These are phyloP conservation scores for Clonostachys solani DNA, from an alignment of 2,329 filamentous ascomycete genomes.

Conservation along the genomic window DNA sequence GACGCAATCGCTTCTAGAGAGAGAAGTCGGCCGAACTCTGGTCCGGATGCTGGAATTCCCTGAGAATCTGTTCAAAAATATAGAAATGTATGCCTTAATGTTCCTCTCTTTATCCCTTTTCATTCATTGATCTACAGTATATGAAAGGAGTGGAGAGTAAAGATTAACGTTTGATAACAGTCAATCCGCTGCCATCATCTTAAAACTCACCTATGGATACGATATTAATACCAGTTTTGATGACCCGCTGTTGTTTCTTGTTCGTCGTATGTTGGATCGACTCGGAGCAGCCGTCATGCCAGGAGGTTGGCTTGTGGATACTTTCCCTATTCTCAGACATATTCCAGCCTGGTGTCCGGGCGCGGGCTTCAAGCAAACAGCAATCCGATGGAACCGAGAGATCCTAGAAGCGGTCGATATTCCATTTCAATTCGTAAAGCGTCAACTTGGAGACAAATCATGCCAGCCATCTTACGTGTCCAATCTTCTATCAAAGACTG, in stretches of 20 bases:
- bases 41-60: constrained; percentile 12
- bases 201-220: constrained; percentile 14
- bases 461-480: constrained; percentile 3
- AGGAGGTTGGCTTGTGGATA: constrained; percentile 13
- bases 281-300: constrained; percentile 12
- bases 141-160: too few species aligned
- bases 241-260: constrained; percentile 9
- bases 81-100: constrained; percentile 12
- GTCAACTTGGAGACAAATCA: constrained; percentile 4
- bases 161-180: constrained; percentile 5
- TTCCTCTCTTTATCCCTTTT: too few species aligned
- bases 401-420: constrained; percentile 8
- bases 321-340: constrained; percentile 8
- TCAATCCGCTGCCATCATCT: constrained; percentile 8
- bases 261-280: constrained; percentile 11
- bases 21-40: constrained; percentile 16
- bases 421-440: constrained; percentile 12
- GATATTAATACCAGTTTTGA: constrained; percentile 9
- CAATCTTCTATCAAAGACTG: constrained; percentile 5
- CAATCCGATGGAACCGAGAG: constrained; percentile 9
- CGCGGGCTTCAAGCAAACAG: constrained; percentile 11
- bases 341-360: constrained; percentile 12
- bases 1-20: constrained; percentile 5
- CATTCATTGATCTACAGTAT: too few species aligned
- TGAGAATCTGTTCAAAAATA: constrained; percentile 9